phyloP scores from a whole-genome alignment of 148 eudicot species.

The Chenopodium formosanum region DNA sequence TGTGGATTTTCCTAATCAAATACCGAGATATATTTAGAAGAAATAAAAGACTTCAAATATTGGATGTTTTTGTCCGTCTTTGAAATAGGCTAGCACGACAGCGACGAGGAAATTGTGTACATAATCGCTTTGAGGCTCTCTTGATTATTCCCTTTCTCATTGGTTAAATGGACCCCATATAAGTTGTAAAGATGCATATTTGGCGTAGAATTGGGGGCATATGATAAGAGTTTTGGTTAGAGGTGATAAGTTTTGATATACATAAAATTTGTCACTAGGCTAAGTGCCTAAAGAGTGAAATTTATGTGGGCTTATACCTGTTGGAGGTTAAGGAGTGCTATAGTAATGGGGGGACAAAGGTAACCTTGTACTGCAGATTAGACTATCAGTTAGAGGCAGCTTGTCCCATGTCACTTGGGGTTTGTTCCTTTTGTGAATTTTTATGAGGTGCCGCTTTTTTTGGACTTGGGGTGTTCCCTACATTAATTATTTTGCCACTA shows the following conservation, averaged over 20 bases:
- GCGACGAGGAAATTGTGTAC: background rate
- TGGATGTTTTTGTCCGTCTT: background rate
- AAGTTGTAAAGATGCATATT: slow-evolving; percentile 20
- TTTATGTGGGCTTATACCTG: slow-evolving; percentile 17
- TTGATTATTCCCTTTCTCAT: slow-evolving; percentile 8
- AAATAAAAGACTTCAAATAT: background rate
- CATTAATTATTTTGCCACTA: slow-evolving; percentile 27
- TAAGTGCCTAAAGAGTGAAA: slow-evolving; percentile 9
- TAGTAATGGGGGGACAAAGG: slow-evolving; percentile 32
- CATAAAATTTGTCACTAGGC: slow-evolving; percentile 7
- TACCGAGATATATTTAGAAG: background rate
- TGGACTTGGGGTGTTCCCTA: slow-evolving; percentile 29
- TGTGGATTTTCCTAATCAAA: background rate
- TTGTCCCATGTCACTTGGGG: slow-evolving; percentile 32
- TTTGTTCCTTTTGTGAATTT: slow-evolving; percentile 35
- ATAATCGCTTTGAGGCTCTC: slow-evolving; percentile 11
- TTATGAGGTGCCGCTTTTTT: slow-evolving; percentile 35
- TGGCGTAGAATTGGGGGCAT: slow-evolving; percentile 7
- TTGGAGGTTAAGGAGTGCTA: slow-evolving; percentile 13
- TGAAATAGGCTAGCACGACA: background rate
- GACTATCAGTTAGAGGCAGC: slow-evolving; percentile 33
- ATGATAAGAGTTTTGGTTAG: slow-evolving; percentile 19
- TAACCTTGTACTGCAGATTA: slow-evolving; percentile 37
- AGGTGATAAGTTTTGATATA: slow-evolving; percentile 17
- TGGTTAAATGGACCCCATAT: slow-evolving; percentile 25